Base-by-base conservation (phyloP, 2,329 filamentous ascomycete species). In the Ophiostoma angusticollis region DNA sequence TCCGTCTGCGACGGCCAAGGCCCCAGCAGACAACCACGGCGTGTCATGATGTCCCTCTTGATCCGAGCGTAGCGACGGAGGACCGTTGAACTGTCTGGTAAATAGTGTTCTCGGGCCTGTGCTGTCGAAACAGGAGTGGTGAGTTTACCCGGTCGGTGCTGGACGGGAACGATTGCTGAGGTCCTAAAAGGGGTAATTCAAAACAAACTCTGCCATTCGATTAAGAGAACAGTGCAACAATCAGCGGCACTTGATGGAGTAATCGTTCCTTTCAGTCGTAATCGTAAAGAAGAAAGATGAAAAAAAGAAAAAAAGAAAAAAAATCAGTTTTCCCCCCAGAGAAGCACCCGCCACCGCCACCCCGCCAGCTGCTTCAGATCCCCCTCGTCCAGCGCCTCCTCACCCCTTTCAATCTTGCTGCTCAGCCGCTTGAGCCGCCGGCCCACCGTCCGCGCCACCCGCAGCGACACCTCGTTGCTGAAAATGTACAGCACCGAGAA, bases 401-500 rank as follows among this genome's bases (percentile, higher is more conserved):
- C 59, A 5, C 66, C 67, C 1, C 58, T 50, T 50, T 73, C 66
- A 13, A 74, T 57, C 49, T 65, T 64, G 18, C 56, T 50, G 21
- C 57, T 54, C 7, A 75, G 59, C 33, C 59, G 60, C 55, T 63
- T 68, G 34, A 74, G 49, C 21, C 70, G 57, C 52, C 65, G 68
- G 22, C 61, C 58, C 14, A 72, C 54, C 4, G 70, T 74, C 49
- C 60, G 61, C 9, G 68, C 69, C 4, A 73, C 69, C 5, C 70
- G 63, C 33, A 75, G 51, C 37, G 67, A 61, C 16, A 76, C 70
- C 52, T 76, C 72, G 50, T 71, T 73, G 49, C 67, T 64, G 45
- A 76, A 76, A 11, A 75, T 63, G 51, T 72, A 74, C 28, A 75
- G 55, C 16, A 72, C 65, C 3, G 69, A 65, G 45, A 74, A 67